Percentiles rank a stretch among this genome's conserved stretches.
phyloP scores from a whole-genome alignment of 78 protist genomes.

The Bigelowiella natans region DNA sequence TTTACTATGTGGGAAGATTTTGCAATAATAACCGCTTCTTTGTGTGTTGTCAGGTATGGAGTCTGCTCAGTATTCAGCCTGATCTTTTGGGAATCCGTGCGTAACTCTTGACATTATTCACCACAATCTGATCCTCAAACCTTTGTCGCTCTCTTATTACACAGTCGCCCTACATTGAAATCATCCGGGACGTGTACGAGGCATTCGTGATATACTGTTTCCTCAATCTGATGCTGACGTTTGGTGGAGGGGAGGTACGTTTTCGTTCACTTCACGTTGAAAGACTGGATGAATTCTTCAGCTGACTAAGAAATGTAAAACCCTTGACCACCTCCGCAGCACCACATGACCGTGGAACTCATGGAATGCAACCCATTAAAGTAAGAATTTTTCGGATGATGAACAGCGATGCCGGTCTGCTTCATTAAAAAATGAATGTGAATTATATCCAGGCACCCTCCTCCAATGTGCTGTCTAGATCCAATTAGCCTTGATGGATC shows the following conservation, averaged over 20 bases:
- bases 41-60: background rate
- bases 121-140: background rate
- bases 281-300: no score
- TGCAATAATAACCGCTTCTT: background rate
- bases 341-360: background rate
- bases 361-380: background rate
- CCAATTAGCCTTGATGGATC: background rate
- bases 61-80: background rate
- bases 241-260: conserved; percentile 1
- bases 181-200: conserved; percentile 8
- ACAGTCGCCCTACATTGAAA: background rate
- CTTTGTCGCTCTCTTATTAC: background rate
- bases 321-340: background rate
- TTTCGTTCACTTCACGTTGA: no score
- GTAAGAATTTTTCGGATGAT: background rate
- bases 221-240: background rate
- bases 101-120: background rate
- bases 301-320: no score
- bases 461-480: background rate
- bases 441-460: background rate
- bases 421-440: background rate
- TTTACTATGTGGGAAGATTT: background rate
- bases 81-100: background rate
- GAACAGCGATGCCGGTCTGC: no score
- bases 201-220: conserved; percentile 9